Base-by-base conservation (phyloP, 257 asterid species). In the Mitragyna speciosa region DNA sequence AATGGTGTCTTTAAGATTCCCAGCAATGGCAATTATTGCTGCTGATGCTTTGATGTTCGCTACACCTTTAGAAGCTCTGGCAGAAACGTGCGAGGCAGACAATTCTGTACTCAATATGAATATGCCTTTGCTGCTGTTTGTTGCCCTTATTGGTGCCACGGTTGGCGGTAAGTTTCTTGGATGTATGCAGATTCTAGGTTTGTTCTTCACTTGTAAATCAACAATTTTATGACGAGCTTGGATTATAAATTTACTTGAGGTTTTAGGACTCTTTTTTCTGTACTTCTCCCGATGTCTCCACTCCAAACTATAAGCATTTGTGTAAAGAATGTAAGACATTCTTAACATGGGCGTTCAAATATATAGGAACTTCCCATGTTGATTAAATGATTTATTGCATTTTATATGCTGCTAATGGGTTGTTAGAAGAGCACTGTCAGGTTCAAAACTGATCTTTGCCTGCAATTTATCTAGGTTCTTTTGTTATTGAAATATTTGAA, bases 61-160 rank as follows among this genome's bases (percentile, higher is more conserved):
- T 61, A 79, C 88, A 30, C 98, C 99, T 71, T 85, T 91, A 26
- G 83, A 90, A 79, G 97, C 93, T 63, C 87, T 96, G 70, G 99
- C 97, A 48, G 97, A 94, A 86, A 90, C 99, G 56, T 96, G 98
- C 82, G 96, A 87, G 87, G 86, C 91, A 69, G 89, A 88, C 64
- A 86, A 84, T 69, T 88, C 97, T 8, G 78, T 85, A 43, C 72
- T 88, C 75, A 75, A 88, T 81, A 96, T 93, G 98, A 80, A 89
- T 82, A 96, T 93, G 98, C 97, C 99, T 0, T 77, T 96, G 91
- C 88, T 96, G 83, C 96, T 96, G 69, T 70, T 91, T 22, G 95
- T 96, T 85, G 89, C 99, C 74, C 92, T 93, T 80, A 33, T 92
- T 56, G 99, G 99, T 78, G 98, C 99, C 77, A 90, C 99, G 15